A percentile compares a stretch with the other conserved stretches of the same genome.
Conservation (phyloP, 2,329 filamentous ascomycete species). For the Fusarium duplospermum region DNA sequence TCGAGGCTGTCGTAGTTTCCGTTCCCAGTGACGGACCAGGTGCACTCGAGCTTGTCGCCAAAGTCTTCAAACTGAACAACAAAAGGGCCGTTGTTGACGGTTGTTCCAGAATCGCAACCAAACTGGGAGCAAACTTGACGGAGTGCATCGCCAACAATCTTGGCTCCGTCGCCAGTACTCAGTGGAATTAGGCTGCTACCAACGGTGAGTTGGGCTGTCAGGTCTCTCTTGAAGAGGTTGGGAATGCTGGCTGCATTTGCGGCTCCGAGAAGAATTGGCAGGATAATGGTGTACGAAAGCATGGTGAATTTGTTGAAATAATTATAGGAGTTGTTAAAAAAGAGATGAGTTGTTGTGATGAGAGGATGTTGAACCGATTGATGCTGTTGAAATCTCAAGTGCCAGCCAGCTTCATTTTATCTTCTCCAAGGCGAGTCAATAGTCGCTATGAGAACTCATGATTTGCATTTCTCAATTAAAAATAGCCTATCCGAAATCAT, state of each 20-base stretch:
- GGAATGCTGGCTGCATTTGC: background rate
- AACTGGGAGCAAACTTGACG: background rate
- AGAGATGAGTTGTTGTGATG: background rate
- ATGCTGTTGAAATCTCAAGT: background rate
- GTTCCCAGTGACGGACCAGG: background rate
- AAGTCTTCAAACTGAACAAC: background rate
- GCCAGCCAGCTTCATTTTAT: background rate
- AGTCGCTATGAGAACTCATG: background rate
- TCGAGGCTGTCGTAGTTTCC: background rate
- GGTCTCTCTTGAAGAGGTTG: background rate
- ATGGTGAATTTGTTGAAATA: background rate
- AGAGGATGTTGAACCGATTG: background rate
- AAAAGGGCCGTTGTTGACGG: background rate
- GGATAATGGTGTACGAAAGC: background rate
- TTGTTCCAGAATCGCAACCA: background rate
- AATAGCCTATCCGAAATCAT: background rate
- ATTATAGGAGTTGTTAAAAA: background rate
- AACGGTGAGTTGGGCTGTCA: background rate
- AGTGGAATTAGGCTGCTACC: background rate
- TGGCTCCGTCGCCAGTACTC: background rate
- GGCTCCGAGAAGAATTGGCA: background rate
- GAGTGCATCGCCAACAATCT: background rate
- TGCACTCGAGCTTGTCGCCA: conserved; percentile 1
- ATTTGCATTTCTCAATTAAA: background rate
- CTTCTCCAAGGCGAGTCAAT: too few species aligned